Conservation (phyloP, 2,329 filamentous ascomycete species). For the Diaporthe sp. region DNA sequence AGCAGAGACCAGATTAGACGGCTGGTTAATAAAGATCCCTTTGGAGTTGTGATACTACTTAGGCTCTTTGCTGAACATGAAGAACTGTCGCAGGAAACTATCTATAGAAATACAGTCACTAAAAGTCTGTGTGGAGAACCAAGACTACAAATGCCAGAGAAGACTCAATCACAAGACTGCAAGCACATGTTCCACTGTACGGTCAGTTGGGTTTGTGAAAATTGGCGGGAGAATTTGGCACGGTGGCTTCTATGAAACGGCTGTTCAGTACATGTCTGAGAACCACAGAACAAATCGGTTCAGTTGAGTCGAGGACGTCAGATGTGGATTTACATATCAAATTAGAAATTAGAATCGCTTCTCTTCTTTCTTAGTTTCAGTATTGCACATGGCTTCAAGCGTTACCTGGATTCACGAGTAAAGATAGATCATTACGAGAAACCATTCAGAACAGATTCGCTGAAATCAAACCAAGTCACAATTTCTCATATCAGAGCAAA, state of each 20-base stretch:
- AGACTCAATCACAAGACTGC: neutral
- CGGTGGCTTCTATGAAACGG: neutral
- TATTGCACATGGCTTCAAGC: neutral
- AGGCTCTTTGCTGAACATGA: neutral
- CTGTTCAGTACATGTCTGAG: neutral
- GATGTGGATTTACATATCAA: neutral
- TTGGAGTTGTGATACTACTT: too few relatives aligned
- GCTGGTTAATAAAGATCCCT: too few relatives aligned
- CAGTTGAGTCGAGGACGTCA: neutral
- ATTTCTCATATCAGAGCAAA: neutral
- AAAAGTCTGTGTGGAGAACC: neutral
- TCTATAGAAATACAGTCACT: neutral
- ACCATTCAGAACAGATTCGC: too few relatives aligned
- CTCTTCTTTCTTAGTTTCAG: too few relatives aligned
- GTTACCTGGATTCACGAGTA: neutral
- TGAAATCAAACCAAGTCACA: neutral
- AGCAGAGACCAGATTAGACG: neutral
- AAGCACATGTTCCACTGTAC: neutral
- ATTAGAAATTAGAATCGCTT: neutral
- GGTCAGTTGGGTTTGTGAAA: neutral
- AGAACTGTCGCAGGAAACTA: neutral
- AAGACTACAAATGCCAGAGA: neutral
- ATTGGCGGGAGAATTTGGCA: neutral
- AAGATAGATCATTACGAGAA: neutral
- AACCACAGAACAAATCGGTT: neutral